Evolutionary conservation across 805 yeast species (phyloP).

Genomic region (Spathaspora hagerdaliae): DNA sequence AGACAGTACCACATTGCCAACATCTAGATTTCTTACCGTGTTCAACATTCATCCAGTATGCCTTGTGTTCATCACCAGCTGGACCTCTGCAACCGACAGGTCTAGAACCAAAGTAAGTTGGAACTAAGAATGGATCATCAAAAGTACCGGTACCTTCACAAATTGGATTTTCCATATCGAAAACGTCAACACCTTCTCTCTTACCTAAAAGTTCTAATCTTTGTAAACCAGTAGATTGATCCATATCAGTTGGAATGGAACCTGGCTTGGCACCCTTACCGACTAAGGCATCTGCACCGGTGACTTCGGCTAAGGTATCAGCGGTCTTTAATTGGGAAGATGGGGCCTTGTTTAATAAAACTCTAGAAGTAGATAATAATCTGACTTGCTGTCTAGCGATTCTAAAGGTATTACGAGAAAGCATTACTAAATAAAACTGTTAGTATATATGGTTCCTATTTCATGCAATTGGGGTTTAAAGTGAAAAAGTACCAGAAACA

Average conservation of each 20-base stretch:
- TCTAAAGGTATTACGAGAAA: slow-evolving; percentile 36
- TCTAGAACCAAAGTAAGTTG: slow-evolving; percentile 88
- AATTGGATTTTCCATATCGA: slow-evolving; percentile 85
- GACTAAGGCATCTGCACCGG: slow-evolving; percentile 68
- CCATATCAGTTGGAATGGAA: slow-evolving; percentile 86
- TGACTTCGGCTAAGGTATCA: slow-evolving; percentile 66
- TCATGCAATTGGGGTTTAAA: not conserved
- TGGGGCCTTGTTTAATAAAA: slow-evolving; percentile 12
- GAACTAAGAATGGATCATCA: slow-evolving; percentile 82
- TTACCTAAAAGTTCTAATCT: slow-evolving; percentile 93
- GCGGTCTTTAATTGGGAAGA: slow-evolving; percentile 58
- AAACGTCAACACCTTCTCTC: slow-evolving; percentile 91
- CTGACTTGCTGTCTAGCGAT: slow-evolving; percentile 26
- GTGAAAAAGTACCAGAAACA: too few relatives aligned
- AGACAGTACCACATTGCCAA: slow-evolving; percentile 98
- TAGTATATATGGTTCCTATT: not conserved
- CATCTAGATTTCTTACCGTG: slow-evolving; percentile 84
- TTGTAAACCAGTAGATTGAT: slow-evolving; percentile 97
- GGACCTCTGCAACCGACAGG: slow-evolving; percentile 97
- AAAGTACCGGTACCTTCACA: slow-evolving; percentile 88
- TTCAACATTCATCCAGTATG: slow-evolving; percentile 90
- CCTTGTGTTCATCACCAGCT: slow-evolving; percentile 87
- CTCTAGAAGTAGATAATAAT: slow-evolving; percentile 33
- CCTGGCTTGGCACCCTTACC: slow-evolving; percentile 90
- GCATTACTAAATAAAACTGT: slow-evolving; percentile 14